Evolutionary conservation across 2,329 filamentous ascomycete genomes (phyloP).

Genomic region (Colletotrichum phormii): DNA sequence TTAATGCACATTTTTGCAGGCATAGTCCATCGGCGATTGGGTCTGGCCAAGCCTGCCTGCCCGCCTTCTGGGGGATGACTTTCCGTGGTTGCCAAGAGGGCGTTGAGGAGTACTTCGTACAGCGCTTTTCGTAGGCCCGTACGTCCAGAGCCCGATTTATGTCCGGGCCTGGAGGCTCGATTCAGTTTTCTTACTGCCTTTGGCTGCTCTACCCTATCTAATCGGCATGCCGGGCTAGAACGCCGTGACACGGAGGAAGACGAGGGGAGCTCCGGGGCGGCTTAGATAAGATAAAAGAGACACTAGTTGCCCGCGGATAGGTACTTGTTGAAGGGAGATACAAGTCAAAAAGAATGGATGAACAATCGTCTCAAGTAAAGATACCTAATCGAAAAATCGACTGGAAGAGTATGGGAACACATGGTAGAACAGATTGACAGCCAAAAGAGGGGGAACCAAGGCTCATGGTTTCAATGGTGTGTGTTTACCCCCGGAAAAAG

Average conservation of each 20-base stretch:
- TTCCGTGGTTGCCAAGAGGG: constrained; percentile 28
- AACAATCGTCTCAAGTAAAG: background rate
- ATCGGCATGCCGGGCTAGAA: constrained; percentile 13
- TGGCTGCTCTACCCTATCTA: constrained; percentile 31
- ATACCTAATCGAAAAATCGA: background rate
- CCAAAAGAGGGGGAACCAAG: background rate
- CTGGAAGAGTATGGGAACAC: background rate
- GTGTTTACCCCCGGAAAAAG: background rate
- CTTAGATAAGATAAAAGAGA: background rate
- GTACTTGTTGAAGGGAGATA: background rate
- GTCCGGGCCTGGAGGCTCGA: constrained; percentile 12
- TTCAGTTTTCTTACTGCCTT: background rate
- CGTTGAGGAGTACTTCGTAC: no score
- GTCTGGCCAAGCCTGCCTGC: constrained; percentile 12
- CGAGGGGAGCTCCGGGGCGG: background rate
- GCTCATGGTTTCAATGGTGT: background rate
- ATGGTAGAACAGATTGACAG: background rate
- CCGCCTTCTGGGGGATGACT: constrained; percentile 6
- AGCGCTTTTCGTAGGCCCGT: background rate
- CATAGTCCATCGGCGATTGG: constrained; percentile 33
- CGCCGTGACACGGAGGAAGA: background rate
- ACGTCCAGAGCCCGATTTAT: constrained; percentile 30
- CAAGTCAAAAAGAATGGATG: background rate
- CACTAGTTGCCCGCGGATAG: background rate
- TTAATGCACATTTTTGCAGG: background rate